phyloP scores from a whole-genome alignment of 768 basidiomycete species.

The Gloeostereum incarnatum region DNA sequence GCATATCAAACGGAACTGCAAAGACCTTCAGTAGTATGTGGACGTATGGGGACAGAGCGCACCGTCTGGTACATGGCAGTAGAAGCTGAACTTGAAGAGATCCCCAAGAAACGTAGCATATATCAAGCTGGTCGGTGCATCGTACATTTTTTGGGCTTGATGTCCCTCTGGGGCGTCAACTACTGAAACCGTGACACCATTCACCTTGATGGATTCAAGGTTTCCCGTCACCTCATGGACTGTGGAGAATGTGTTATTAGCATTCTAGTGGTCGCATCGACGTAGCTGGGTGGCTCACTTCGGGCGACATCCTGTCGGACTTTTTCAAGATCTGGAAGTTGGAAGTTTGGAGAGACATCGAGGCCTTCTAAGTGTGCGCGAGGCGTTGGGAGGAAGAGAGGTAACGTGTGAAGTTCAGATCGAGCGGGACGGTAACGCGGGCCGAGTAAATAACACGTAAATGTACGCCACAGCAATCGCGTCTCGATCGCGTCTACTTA shows the following conservation, averaged over 20 bases:
- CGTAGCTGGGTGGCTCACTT: not conserved
- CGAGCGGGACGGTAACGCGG: too few species aligned
- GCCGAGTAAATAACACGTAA: too few species aligned
- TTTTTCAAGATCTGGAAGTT: not conserved
- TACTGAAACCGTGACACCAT: not conserved
- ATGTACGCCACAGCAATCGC: too few species aligned
- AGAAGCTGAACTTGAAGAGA: constrained; percentile 14
- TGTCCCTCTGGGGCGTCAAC: not conserved
- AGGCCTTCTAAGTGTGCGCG: too few species aligned
- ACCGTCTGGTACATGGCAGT: constrained; percentile 11
- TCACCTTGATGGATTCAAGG: too few species aligned
- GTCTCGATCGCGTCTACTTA: too few species aligned
- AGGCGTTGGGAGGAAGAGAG: too few species aligned
- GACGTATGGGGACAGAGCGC: not conserved
- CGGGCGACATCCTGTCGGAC: not conserved
- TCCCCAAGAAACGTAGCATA: not conserved
- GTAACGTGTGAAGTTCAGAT: too few species aligned
- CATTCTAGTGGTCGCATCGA: too few species aligned
- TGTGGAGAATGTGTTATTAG: too few species aligned
- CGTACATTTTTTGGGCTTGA: not conserved
- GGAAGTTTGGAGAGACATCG: too few species aligned
- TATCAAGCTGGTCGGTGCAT: not conserved
- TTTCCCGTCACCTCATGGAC: too few species aligned
- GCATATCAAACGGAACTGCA: constrained; percentile 12
- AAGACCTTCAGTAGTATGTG: not conserved